Conservation (phyloP, 2,329 filamentous ascomycete species). For the Periconia digitata region DNA sequence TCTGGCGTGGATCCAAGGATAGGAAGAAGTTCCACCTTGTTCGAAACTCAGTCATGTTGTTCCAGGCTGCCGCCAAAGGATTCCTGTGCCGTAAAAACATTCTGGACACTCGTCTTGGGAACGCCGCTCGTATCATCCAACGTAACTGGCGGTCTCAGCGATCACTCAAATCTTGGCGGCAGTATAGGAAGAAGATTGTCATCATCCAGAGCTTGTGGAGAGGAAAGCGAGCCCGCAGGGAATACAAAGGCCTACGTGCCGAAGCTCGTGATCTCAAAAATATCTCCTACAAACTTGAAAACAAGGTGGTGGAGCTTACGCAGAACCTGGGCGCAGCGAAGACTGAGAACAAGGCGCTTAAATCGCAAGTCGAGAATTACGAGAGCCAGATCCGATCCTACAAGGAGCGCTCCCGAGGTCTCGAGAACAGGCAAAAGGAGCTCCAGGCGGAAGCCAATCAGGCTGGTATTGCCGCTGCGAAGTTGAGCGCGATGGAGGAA, state of each 20-base stretch:
- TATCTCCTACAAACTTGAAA: conserved; percentile 98
- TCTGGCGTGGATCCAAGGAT: conserved; percentile 92
- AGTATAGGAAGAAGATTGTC: conserved; percentile 85
- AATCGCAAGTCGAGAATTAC: conserved; percentile 90
- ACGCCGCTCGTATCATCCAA: conserved; percentile 89
- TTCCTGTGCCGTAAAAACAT: conserved; percentile 89
- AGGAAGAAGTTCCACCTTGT: conserved; percentile 77
- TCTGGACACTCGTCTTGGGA: conserved; percentile 89
- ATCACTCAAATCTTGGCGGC: conserved; percentile 78
- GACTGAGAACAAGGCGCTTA: conserved; percentile 87
- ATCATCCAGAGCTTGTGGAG: conserved; percentile 93
- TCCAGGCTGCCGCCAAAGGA: conserved; percentile 89
- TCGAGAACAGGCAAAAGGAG: conserved; percentile 89
- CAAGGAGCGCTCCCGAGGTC: conserved; percentile 86
- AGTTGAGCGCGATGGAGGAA: conserved; percentile 86
- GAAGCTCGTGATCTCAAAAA: conserved; percentile 98
- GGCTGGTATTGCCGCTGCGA: conserved; percentile 90
- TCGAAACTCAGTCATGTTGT: conserved; percentile 80
- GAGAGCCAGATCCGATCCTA: conserved; percentile 94
- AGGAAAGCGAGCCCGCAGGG: conserved; percentile 75
- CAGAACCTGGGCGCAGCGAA: conserved; percentile 91
- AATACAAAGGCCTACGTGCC: conserved; percentile 89
- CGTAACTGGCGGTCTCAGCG: conserved; percentile 82
- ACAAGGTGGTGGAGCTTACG: conserved; percentile 98
- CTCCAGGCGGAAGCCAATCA: conserved; percentile 96